Base-by-base conservation (phyloP, 176 grass and related monocot species). In the Oryza rufipogon region DNA sequence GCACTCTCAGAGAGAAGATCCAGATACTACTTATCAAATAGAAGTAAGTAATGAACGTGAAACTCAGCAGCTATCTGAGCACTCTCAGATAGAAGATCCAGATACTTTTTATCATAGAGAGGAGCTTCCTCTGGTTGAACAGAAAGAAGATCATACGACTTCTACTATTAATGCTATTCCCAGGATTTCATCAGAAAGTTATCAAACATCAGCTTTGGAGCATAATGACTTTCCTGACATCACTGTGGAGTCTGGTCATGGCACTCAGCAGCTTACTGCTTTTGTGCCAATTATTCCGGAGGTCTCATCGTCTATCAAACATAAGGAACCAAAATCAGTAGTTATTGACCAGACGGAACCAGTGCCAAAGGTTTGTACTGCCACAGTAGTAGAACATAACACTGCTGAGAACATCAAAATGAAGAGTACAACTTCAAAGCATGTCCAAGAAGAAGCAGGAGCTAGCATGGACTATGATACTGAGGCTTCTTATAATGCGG, bases 41-140 rank as follows among this genome's bases (percentile, higher is more conserved):
- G 47, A 14, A 74, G 90, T 72, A 22, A 90, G 90, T 64, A 81
- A 81, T 64, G 85, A 86, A 74, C 36, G 78, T 71, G 81, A 88
- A 36, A 74, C 76, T 76, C 88, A 77, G 23, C 32, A 68, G 48
- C 80, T 23, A 70, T 52, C 25, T 20, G 47, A 70, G 67, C 66
- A 45, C 17, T 82, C 72, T 23, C 80, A 39, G 2, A 69, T 30
- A 58, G 80, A 81, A 81, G 41, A 22, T 32, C 11, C 34, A 19
- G 48, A 61, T 23, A 38, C 61, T 34, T 58, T 14, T 73, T 19
- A 56, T 56, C 52, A 56, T 56, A 56, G 61, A 85, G 71, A 80
- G 85, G 75, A 83, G 26, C 19, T 38, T 70, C 71, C 48, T 60
- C 70, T 17, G 82, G 79, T 19, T 56, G 52, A 56, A 56, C 52